Base-by-base conservation (phyloP, 2,329 filamentous ascomycete species). In the Beauveria varroae region DNA sequence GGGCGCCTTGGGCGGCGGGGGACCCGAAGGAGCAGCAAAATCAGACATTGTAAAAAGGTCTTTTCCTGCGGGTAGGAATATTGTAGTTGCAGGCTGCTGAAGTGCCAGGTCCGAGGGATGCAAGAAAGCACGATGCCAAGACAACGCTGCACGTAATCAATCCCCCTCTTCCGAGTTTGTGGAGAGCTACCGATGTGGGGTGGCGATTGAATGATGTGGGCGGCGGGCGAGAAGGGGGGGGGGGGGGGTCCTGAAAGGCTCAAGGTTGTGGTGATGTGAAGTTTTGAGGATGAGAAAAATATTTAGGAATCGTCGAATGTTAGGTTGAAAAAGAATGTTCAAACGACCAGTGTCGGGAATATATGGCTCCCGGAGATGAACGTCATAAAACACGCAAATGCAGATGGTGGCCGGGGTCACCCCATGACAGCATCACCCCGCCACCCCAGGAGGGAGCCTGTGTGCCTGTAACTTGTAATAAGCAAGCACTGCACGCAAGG, bases 1-100 rank as follows among this genome's bases (percentile, higher is more conserved):
- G 2, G 90, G 91, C 1, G 83, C 81, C 70, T 76, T 80, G 64
- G 81, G 82, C 55, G 83, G 82, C 66, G 83, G 82, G 52, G 83
- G 83, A 26, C 82, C 82, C 26, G 75, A 56, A 2, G 82, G 83
- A 57, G 82, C 75, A 60, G 76, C 72, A 71, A 81, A 85, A 65
- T 85, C 81, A 66, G 78, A 76, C 83, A 85, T 84, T 49, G 18
- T 12, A 3, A 41, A 28, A 28, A 28, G 30, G 20, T 10, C 14
- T 6, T 5, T 54, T 6, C 9, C 8, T n/a, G 24, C 16, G 5
- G 3, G 16, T 43, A 6, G 12, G 1, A 22, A 16, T 0, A 16
- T 5, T 18, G 47, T 37, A 6, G n/a, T 7, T 34, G 18, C 7
- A 16, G 8, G 2, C 12, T 55, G 9, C 16, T 14, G 41, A 34